Evolutionary conservation across 2,329 filamentous ascomycete genomes (phyloP), one percentile per base, ranked within the genome.

Genomic region (Chaetomium sp.): DNA sequence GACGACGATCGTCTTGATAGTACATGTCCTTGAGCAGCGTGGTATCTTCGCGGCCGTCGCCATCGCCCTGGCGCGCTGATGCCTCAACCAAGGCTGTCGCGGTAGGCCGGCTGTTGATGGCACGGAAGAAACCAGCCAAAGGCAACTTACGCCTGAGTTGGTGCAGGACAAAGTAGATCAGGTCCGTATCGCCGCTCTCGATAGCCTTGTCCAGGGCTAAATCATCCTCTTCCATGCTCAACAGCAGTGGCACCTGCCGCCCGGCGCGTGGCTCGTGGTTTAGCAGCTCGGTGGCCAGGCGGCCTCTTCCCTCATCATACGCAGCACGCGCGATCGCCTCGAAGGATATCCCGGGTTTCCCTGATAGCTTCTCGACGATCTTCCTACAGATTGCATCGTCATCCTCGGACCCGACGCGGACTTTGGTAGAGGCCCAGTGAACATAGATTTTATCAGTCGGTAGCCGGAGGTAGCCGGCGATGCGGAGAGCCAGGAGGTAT

Each of bases 141-240:
- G 95, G 92, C 8, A 97, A 83, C 75, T 97, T 97, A 77, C 92
- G 92, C 79, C 93, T 95, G 45, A 99, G 81, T 67, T 94, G 89
- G 8, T 96, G 80, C 7, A 99, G 83, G 5, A 99, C 95, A 73
- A 89, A 93, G 71, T 92, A 89, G n/a, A 97, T 87, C 2, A 99
- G 84, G 70, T 99, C 95, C 0, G 93, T 94, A 74, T 99, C 95
- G 21, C 94, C 94, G 66, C 92, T 96, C 75, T 97, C 93, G 65
- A 98, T 92, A 10, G 95, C 94, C 77, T 98, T 99, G 80, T 98
- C 94, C 0, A 99, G 85, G 0, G 95, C 95, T 49, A 98, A 87
- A 69, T 93, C 92, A 69, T 97, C 94, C 76, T 99, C 93, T 72
- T 97, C 93, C 91, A 98, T 97, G 75, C 86, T 93, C 50, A 99